Evolutionary conservation across 169 alveolate species (phyloP).

Genomic region (Babesia ovis): DNA sequence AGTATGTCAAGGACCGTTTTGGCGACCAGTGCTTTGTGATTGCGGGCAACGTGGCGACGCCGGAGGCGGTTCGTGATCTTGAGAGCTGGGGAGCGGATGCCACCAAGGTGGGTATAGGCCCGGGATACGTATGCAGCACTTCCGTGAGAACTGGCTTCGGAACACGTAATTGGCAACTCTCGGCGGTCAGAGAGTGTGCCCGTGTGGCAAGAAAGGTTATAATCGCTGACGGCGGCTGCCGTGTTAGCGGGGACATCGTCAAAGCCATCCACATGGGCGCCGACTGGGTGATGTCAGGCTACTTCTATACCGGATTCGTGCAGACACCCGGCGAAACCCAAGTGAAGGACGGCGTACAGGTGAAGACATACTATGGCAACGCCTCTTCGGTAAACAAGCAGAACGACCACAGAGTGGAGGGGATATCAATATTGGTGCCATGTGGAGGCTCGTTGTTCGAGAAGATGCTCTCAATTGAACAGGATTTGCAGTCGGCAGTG

Average conservation of each 20-base stretch:
- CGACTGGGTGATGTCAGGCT: constrained; percentile 90
- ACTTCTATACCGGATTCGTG: constrained; percentile 87
- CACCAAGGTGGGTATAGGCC: constrained; percentile 91
- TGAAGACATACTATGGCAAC: constrained; percentile 87
- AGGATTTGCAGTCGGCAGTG: constrained; percentile 68
- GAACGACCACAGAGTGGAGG: constrained; percentile 50
- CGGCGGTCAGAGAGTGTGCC: constrained; percentile 87
- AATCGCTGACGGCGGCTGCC: constrained; percentile 94
- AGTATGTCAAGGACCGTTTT: constrained; percentile 17
- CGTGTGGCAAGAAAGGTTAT: constrained; percentile 68
- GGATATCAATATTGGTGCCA: constrained; percentile 34
- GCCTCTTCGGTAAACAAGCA: constrained; percentile 73
- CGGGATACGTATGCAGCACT: constrained; percentile 95
- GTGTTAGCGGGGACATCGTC: constrained; percentile 89
- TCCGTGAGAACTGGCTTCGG: constrained; percentile 83
- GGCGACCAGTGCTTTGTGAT: constrained; percentile 72
- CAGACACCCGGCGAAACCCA: constrained; percentile 92
- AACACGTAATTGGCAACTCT: constrained; percentile 87
- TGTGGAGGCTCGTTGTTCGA: constrained; percentile 38
- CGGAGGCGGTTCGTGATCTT: constrained; percentile 83
- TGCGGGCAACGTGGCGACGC: constrained; percentile 94
- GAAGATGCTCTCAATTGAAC: constrained; percentile 45
- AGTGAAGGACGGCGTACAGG: constrained; percentile 80
- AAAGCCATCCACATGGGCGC: constrained; percentile 91
- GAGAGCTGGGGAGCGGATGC: constrained; percentile 88